These are phyloP conservation scores for Pestalotiopsis sp. DNA, from an alignment of 2,329 filamentous ascomycete species.

Conservation along the genomic window DNA sequence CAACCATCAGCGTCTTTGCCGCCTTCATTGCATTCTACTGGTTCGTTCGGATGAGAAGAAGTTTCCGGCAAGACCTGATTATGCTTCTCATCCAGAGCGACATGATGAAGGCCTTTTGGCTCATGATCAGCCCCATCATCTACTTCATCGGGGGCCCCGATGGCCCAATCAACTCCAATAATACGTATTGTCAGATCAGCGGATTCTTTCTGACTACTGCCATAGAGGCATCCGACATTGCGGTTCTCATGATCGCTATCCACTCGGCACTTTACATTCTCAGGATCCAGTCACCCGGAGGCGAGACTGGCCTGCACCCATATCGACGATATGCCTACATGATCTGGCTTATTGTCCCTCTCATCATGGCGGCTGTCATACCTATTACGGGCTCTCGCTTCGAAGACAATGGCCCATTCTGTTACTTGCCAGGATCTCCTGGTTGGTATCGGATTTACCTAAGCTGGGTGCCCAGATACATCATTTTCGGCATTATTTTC, in stretches of 20 bases:
- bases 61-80: conserved; percentile 76
- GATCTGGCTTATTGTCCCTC: conserved; percentile 59
- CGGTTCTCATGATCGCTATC: conserved; percentile 72
- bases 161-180: conserved; percentile 46
- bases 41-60: conserved; percentile 74
- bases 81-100: conserved; percentile 75
- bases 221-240: conserved; percentile 72
- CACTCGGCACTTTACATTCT: conserved; percentile 77
- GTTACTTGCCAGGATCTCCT: conserved; percentile 68
- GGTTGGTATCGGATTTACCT: conserved; percentile 71
- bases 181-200: conserved; percentile 66
- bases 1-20: conserved; percentile 57
- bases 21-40: conserved; percentile 66
- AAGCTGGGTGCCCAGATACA: conserved; percentile 74
- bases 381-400: conserved; percentile 32
- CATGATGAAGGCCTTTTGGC: conserved; percentile 70
- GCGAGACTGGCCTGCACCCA: conserved; percentile 68
- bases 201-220: conserved; percentile 70
- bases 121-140: conserved; percentile 66
- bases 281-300: conserved; percentile 47
- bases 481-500: conserved; percentile 67
- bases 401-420: conserved; percentile 44
- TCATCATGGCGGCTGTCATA: conserved; percentile 52
- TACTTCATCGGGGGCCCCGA: conserved; percentile 51
- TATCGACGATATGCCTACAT: conserved; percentile 64